These are phyloP conservation scores for Pichia sp. DNA, from an alignment of 1,139 yeast species.

Conservation along the genomic window DNA sequence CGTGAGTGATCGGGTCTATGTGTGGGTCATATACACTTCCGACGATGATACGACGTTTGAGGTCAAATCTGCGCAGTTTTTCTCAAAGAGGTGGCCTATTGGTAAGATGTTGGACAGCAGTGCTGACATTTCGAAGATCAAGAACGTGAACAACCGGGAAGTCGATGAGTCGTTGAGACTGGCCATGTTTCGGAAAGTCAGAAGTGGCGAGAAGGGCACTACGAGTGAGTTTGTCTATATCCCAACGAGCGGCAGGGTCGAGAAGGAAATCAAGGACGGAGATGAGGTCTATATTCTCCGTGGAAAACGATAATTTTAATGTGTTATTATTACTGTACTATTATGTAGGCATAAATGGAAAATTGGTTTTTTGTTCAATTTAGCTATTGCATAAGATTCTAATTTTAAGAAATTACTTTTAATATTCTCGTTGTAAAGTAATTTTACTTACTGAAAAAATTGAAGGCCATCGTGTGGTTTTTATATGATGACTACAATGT, in stretches of 20 bases:
- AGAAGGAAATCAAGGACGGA: conserved; percentile 42
- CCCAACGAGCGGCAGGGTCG: conserved; percentile 42
- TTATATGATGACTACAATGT: no score
- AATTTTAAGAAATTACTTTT: not conserved
- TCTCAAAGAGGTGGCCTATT: conserved; percentile 56
- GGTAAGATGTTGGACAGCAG: conserved; percentile 75
- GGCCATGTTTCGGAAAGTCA: conserved; percentile 40
- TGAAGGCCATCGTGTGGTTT: no score
- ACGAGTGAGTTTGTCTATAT: conserved; percentile 32
- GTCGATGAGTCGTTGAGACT: conserved; percentile 41
- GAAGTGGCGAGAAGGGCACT: conserved; percentile 26
- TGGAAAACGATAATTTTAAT: conserved; percentile 33
- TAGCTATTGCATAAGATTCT: not conserved
- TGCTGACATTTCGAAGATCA: conserved; percentile 49
- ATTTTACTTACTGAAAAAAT: not conserved
- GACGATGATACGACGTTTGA: conserved; percentile 30
- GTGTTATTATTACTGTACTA: not conserved
- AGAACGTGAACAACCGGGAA: conserved; percentile 53
- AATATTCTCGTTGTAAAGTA: not conserved
- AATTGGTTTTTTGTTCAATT: not conserved
- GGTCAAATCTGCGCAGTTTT: conserved; percentile 24
- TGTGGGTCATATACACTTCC: conserved; percentile 51
- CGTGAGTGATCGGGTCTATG: conserved; percentile 52
- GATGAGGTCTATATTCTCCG: conserved; percentile 56
- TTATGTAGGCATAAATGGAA: not conserved